Percentiles rank a stretch among this genome's conserved stretches.
These are phyloP conservation scores for Phyllosticta citrichinensis DNA, from an alignment of 2,329 filamentous ascomycete species.

Conservation along the genomic window DNA sequence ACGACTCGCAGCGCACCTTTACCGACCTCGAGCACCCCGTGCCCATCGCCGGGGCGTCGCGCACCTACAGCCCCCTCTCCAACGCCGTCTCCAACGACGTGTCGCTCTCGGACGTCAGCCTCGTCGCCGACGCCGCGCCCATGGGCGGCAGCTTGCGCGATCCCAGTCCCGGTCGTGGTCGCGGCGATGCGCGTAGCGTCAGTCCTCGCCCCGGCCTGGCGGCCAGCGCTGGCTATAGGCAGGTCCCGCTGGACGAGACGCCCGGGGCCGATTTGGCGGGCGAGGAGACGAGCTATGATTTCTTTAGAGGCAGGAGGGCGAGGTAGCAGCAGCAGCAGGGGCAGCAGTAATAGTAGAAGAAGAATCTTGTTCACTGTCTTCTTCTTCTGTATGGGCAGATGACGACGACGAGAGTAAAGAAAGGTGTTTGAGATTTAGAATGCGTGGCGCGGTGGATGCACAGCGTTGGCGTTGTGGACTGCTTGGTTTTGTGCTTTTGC, in stretches of 20 bases:
- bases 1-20: slow-evolving; percentile 18
- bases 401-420: too few relatives aligned
- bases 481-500: too few relatives aligned
- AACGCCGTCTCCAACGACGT: slow-evolving; percentile 1
- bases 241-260: not conserved
- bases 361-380: too few relatives aligned
- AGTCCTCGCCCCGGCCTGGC: not conserved
- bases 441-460: too few relatives aligned
- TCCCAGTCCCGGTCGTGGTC: not conserved
- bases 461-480: too few relatives aligned
- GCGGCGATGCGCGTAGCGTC: not conserved
- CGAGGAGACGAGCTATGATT: slow-evolving; percentile 7
- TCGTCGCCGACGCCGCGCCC: slow-evolving; percentile 7
- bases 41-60: slow-evolving; percentile 18
- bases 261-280: not conserved
- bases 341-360: too few relatives aligned
- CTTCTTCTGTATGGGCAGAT: too few relatives aligned
- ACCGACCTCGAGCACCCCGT: slow-evolving; percentile 23
- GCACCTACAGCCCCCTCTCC: slow-evolving; percentile 30
- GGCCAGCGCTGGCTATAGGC: not conserved
- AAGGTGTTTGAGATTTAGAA: too few relatives aligned
- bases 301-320: not conserved
- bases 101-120: slow-evolving; percentile 1
- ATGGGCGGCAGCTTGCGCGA: not conserved
- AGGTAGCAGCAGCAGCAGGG: not conserved